phyloP scores from a whole-genome alignment of 306 rosid species.

The Vigna unguiculata region DNA sequence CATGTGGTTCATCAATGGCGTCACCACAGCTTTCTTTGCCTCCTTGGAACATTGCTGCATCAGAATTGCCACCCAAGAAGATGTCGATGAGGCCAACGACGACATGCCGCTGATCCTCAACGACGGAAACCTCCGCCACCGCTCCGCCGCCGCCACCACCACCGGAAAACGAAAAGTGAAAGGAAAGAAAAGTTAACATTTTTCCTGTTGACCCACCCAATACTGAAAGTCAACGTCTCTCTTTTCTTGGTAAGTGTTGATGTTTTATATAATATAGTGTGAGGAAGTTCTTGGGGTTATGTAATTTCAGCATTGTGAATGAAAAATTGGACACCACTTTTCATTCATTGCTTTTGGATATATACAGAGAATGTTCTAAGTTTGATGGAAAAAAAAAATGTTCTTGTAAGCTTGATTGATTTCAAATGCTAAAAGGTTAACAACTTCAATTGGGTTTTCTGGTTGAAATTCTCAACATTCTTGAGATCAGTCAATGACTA shows the following conservation, averaged over 20 bases:
- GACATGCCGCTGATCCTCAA: constrained; percentile 64
- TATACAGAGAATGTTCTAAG: not conserved
- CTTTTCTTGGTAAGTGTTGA: constrained; percentile 43
- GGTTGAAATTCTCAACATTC: too few relatives aligned
- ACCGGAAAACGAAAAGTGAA: constrained; percentile 43
- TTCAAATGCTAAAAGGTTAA: not conserved
- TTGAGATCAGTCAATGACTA: too few relatives aligned
- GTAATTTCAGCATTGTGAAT: constrained; percentile 27
- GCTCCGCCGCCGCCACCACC: not conserved
- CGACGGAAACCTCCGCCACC: constrained; percentile 57
- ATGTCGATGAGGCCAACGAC: constrained; percentile 51
- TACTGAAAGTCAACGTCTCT: not conserved
- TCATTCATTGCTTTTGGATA: constrained; percentile 13
- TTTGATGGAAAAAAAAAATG: not conserved
- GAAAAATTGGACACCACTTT: not conserved
- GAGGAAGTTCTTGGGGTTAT: constrained; percentile 9
- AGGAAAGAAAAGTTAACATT: constrained; percentile 42
- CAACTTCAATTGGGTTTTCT: too few relatives aligned
- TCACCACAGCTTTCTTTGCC: constrained; percentile 60
- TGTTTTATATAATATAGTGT: not conserved
- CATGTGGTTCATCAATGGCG: constrained; percentile 62
- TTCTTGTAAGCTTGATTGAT: not conserved
- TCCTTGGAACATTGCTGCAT: constrained; percentile 68
- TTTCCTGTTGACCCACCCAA: not conserved
- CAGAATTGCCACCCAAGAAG: constrained; percentile 62